Evolutionary conservation across 305 asterid genomes (phyloP), one percentile per base, ranked within the genome.

Genomic region (Plantago lanceolata): DNA sequence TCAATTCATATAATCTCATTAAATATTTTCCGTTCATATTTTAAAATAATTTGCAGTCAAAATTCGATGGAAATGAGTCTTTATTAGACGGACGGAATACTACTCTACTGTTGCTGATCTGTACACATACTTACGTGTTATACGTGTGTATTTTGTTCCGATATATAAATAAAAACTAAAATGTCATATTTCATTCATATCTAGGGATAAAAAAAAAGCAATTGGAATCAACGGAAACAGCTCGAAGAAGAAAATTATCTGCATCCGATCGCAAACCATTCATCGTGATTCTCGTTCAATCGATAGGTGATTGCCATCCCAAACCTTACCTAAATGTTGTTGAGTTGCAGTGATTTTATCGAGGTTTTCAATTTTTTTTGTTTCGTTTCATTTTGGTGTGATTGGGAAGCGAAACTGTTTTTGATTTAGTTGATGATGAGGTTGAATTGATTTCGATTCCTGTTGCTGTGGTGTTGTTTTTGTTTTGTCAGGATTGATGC

Each of bases 401-500:
- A 12, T 3, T 53, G 26, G 15, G 57, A 19, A 28, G 19, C 12
- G 7, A 51, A 19, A 19, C 8, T 20, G 16, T 8, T 51, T 51
- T 53, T 40, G 45, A 40, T 7, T 56, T 21, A 26, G 61, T 56
- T 29, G 45, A 55, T 55, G 20, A 35, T 43, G 59, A 40, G 16
- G 1, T 40, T 40, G 45, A 40, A 56, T 56, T 56, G 61, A 56
- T 56, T 56, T 29, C 45, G 21, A 56, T 56, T 29, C 44, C 29
- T 56, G 21, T 55, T 55, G 40, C 11, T 55, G 31, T 55, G 14
- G n/a, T 55, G 20, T 55, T 55, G 58, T 53, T 51, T 29, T 56
- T 56, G 61, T 56, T 56, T 56, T 56, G 61, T 56, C 61, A 56
- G 61, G 61, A 8, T 56, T 56, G 61, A 40, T 56, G 61, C 12